Evolutionary conservation across 2,329 filamentous ascomycete genomes (phyloP).

Genomic region (Aspergillus candidus): DNA sequence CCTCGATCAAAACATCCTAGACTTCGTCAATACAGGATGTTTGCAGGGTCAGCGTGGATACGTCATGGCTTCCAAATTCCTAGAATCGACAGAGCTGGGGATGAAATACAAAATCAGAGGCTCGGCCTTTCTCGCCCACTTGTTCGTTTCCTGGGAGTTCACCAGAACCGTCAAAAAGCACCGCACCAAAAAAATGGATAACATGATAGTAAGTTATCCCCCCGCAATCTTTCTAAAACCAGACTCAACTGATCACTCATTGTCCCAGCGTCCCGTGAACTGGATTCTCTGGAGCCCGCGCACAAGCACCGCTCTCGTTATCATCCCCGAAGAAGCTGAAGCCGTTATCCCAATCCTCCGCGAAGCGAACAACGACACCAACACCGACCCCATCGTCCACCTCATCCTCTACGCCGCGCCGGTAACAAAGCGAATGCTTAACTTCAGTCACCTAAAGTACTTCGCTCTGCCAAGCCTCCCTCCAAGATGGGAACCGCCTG

Average conservation of each 20-base stretch:
- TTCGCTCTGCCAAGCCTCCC: constrained; percentile 49
- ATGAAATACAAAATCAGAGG: constrained; percentile 5
- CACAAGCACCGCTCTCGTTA: constrained; percentile 47
- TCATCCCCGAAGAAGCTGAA: constrained; percentile 61
- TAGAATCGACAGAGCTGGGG: constrained; percentile 7
- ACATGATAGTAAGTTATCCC: constrained; percentile 6
- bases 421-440: constrained; percentile 54
- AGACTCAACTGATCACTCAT: not conserved
- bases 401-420: constrained; percentile 56
- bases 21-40: constrained; percentile 3
- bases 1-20: constrained; percentile 43
- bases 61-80: constrained; percentile 2
- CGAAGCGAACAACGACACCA: not conserved
- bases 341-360: constrained; percentile 44
- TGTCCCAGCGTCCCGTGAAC: constrained; percentile 37
- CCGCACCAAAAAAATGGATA: constrained; percentile 2
- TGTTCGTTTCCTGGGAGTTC: constrained; percentile 12
- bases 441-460: constrained; percentile 52
- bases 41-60: not conserved
- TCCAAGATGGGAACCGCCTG: constrained; percentile 36
- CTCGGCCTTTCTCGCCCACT: not conserved
- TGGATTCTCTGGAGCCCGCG: constrained; percentile 56
- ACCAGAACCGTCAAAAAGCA: constrained; percentile 8
- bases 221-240: not conserved
- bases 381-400: constrained; percentile 26